Evolutionary conservation across 441 rosid genomes (phyloP).

Genomic region (Geranium incanum): DNA sequence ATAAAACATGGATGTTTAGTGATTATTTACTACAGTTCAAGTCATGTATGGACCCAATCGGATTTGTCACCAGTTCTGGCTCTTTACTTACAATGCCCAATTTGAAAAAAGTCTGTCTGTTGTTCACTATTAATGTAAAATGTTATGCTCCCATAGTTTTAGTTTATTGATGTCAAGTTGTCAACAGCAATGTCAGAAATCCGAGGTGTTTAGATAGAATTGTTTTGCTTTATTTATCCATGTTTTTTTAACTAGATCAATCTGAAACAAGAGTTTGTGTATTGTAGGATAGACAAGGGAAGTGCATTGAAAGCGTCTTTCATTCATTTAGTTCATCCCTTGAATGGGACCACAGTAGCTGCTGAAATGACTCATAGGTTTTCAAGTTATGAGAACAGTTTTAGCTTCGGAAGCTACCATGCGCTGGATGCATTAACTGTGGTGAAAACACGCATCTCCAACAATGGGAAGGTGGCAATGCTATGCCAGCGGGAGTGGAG

Average conservation of each 20-base stretch:
- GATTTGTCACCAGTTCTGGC: not conserved
- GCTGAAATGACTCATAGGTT: constrained; percentile 69
- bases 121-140: not conserved
- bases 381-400: constrained; percentile 47
- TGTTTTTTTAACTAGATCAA: not conserved
- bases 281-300: constrained; percentile 57
- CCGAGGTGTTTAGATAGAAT: not conserved
- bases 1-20: not conserved
- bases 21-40: not conserved
- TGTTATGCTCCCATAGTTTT: too few species aligned
- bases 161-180: too few species aligned
- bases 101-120: not conserved
- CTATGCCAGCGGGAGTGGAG: constrained; percentile 69
- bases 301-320: constrained; percentile 59
- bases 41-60: not conserved
- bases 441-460: constrained; percentile 49
- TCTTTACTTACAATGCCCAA: not conserved
- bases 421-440: constrained; percentile 42
- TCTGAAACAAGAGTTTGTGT: not conserved
- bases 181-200: too few species aligned
- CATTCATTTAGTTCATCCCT: constrained; percentile 47
- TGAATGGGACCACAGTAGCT: constrained; percentile 39
- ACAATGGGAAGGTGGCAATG: constrained; percentile 58
- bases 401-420: constrained; percentile 58
- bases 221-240: not conserved